phyloP scores from a whole-genome alignment of 192 early-diverging fungal species.

The Umbelopsis sp. region DNA sequence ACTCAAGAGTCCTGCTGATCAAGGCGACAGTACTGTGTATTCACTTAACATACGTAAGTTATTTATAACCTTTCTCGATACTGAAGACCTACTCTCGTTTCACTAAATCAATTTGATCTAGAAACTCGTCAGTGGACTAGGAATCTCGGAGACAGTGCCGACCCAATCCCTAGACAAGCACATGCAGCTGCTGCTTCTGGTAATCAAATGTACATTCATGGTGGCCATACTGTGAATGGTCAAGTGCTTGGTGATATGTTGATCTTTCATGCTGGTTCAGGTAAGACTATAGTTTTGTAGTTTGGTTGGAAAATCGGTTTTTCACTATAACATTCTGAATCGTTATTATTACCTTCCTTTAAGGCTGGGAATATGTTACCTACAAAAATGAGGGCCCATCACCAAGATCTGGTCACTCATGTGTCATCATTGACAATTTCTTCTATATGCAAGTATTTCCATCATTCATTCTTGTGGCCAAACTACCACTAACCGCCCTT shows the following conservation, averaged over 20 bases:
- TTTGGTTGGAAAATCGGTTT: neutral
- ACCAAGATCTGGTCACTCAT: slow-evolving; percentile 29
- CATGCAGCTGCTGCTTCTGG: slow-evolving; percentile 44
- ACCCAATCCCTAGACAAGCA: slow-evolving; percentile 40
- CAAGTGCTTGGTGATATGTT: slow-evolving; percentile 44
- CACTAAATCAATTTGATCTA: slow-evolving; percentile 2
- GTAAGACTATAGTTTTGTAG: slow-evolving; percentile 24
- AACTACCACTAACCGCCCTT: neutral
- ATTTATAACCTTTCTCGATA: neutral
- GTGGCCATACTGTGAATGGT: slow-evolving; percentile 35
- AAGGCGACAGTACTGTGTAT: slow-evolving; percentile 25
- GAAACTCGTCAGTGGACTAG: slow-evolving; percentile 43
- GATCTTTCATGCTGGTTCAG: slow-evolving; percentile 39
- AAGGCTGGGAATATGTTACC: slow-evolving; percentile 27
- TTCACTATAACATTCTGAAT: neutral
- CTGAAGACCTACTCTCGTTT: neutral
- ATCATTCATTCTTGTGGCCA: neutral
- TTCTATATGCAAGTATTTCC: slow-evolving; percentile 28
- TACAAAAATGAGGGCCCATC: slow-evolving; percentile 32
- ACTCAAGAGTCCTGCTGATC: slow-evolving; percentile 23
- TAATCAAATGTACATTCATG: slow-evolving; percentile 44
- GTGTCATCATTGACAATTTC: slow-evolving; percentile 28
- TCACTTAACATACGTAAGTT: slow-evolving; percentile 28
- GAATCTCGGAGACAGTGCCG: slow-evolving; percentile 25
- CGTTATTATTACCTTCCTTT: neutral